These are phyloP conservation scores for Lepidopterella palustris DNA, from an alignment of 495 filamentous ascomycete genomes.

Conservation along the genomic window DNA sequence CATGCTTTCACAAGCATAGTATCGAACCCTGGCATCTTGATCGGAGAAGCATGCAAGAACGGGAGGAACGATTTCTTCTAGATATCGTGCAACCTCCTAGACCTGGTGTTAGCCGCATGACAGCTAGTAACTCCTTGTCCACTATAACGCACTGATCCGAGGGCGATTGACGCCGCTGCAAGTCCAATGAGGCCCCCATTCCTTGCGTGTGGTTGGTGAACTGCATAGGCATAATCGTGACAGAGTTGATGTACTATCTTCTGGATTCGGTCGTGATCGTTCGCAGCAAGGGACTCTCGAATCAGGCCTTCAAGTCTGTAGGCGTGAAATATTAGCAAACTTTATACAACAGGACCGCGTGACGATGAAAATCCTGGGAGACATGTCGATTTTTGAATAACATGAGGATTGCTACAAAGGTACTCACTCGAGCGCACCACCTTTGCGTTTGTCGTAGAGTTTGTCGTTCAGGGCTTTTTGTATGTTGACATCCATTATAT, in stretches of 20 bases:
- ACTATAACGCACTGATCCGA: slow-evolving; percentile 49
- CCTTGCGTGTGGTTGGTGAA: slow-evolving; percentile 93
- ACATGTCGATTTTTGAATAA: not conserved
- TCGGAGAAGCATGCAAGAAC: slow-evolving; percentile 98
- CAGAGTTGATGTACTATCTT: slow-evolving; percentile 92
- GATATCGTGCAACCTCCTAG: slow-evolving; percentile 77
- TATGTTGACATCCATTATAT: slow-evolving; percentile 74
- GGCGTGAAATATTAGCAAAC: not conserved
- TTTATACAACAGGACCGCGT: not conserved
- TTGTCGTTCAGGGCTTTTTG: slow-evolving; percentile 93
- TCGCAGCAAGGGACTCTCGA: slow-evolving; percentile 69
- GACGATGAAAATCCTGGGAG: too few relatives aligned
- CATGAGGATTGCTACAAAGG: not conserved
- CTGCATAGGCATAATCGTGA: slow-evolving; percentile 95
- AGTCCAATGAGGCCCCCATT: slow-evolving; percentile 96
- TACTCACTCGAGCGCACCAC: slow-evolving; percentile 91
- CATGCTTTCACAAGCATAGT: slow-evolving; percentile 99
- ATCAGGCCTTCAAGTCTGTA: slow-evolving; percentile 82
- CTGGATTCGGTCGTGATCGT: slow-evolving; percentile 69
- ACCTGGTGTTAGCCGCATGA: slow-evolving; percentile 7
- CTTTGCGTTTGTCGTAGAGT: slow-evolving; percentile 95
- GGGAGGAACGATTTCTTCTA: slow-evolving; percentile 89
- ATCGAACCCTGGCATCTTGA: slow-evolving; percentile 95
- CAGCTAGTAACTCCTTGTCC: not conserved
- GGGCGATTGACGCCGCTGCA: slow-evolving; percentile 91